Evolutionary conservation across 257 asterid species (phyloP).

Genomic region (Solanum bulbocastanum): DNA sequence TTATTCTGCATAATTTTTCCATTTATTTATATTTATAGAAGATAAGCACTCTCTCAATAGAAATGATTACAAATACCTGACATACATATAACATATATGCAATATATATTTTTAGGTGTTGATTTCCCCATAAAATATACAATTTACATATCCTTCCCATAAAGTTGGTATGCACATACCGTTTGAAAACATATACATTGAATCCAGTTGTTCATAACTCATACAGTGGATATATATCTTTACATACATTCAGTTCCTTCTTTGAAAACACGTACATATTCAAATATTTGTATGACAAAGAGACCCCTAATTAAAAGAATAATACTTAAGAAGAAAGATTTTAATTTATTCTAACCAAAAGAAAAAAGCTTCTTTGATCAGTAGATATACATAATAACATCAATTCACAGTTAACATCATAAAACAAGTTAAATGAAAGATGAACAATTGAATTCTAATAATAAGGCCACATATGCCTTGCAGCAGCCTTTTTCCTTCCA

Average conservation of each 20-base stretch:
- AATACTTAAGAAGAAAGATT: not conserved
- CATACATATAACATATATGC: not conserved
- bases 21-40: too few species aligned
- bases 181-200: not conserved
- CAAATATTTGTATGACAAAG: not conserved
- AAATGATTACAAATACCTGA: not conserved
- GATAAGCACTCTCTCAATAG: not conserved
- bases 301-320: not conserved
- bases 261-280: not conserved
- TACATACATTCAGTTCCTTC: not conserved
- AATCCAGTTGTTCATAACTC: not conserved
- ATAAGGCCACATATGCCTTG: not conserved
- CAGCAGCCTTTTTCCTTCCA: not conserved
- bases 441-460: not conserved
- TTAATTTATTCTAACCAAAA: not conserved
- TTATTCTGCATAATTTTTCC: too few species aligned
- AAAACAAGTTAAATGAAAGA: not conserved
- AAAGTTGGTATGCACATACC: not conserved
- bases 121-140: not conserved
- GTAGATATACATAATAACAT: not conserved
- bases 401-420: not conserved
- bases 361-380: not conserved
- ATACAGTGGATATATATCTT: not conserved
- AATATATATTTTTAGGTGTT: not conserved
- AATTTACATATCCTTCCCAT: not conserved